Evolutionary conservation across 2,329 filamentous ascomycete genomes (phyloP).

Genomic region (Apiospora sp.): DNA sequence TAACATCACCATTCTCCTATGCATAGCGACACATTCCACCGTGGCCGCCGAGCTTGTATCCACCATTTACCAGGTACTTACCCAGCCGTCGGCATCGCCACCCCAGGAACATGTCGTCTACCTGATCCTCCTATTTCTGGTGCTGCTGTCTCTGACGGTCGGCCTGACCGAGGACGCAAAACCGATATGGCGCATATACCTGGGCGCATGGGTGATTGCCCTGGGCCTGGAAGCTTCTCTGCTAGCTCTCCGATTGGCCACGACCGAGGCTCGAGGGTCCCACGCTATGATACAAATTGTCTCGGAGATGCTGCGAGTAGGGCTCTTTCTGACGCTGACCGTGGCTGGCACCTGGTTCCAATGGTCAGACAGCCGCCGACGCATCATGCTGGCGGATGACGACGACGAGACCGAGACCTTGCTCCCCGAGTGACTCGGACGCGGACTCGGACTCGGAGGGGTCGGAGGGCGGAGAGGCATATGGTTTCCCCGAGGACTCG

Average conservation of each 20-base stretch:
- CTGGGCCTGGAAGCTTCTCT: not conserved
- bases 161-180: not conserved
- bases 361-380: constrained; percentile 4
- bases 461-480: not conserved
- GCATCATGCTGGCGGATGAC: not conserved
- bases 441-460: not conserved
- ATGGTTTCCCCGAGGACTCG: not conserved
- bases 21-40: not conserved
- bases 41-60: not conserved
- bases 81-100: not conserved
- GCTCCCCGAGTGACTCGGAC: not conserved
- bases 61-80: not conserved
- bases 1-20: not conserved
- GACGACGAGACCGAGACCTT: not conserved
- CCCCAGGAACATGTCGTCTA: constrained; percentile 6
- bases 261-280: not conserved
- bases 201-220: not conserved
- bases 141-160: not conserved
- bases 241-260: not conserved
- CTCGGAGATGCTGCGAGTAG: not conserved
- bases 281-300: not conserved
- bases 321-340: not conserved
- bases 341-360: not conserved
- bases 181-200: constrained; percentile 4
- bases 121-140: constrained; percentile 1